Conservation (phyloP, 2,329 filamentous ascomycete species). For the Hymenotorrendiella dingleyae region DNA sequence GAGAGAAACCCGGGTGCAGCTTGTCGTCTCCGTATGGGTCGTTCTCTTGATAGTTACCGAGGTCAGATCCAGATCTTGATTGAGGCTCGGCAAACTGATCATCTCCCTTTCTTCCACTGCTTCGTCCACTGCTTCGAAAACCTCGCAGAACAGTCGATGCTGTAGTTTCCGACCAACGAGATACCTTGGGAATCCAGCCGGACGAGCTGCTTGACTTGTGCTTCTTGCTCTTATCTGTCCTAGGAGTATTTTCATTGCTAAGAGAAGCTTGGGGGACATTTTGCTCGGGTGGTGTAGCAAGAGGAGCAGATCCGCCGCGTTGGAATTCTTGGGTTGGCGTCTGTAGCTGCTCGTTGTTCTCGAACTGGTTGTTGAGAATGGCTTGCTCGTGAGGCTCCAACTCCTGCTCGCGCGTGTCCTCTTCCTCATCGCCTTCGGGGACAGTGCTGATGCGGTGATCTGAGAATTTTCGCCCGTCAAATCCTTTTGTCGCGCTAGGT, state of each 20-base stretch:
- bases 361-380: conserved; percentile 47
- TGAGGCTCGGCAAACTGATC: conserved; percentile 41
- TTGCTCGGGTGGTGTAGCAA: conserved; percentile 54
- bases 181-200: conserved; percentile 81
- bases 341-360: conserved; percentile 53
- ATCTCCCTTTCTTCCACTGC: conserved; percentile 55
- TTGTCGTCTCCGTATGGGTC: conserved; percentile 56
- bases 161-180: conserved; percentile 95
- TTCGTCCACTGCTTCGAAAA: conserved; percentile 60
- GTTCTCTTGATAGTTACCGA: conserved; percentile 56
- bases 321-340: conserved; percentile 53
- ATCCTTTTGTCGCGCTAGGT: conserved; percentile 33
- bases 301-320: conserved; percentile 48
- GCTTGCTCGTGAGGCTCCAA: conserved; percentile 40
- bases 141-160: conserved; percentile 78
- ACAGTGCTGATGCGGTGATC: conserved; percentile 88
- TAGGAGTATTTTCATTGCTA: conserved; percentile 76
- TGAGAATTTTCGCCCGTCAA: conserved; percentile 47
- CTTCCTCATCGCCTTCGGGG: conserved; percentile 66
- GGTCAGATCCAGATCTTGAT: conserved; percentile 77
- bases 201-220: conserved; percentile 82
- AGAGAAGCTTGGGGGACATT: conserved; percentile 34
- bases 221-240: conserved; percentile 68
- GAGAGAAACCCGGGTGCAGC: conserved; percentile 50
- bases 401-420: conserved; percentile 27